These are phyloP conservation scores for Nepenthes gracilis DNA, from an alignment of 148 eudicot species.

Conservation along the genomic window DNA sequence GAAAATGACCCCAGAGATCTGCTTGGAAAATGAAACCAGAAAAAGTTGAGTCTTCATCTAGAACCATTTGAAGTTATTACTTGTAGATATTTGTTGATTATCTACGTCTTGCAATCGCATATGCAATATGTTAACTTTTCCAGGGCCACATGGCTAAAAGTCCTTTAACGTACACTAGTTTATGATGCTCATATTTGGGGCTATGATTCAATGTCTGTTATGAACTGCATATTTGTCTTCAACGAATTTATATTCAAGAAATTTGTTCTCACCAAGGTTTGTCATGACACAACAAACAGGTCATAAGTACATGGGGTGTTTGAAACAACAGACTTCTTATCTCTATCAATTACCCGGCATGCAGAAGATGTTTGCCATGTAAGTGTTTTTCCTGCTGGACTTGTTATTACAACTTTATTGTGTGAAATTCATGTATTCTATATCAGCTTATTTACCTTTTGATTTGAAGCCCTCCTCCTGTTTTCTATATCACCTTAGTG, in stretches of 20 bases:
- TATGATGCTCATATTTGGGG: no score
- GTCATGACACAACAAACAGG: neutral
- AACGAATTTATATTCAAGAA: neutral
- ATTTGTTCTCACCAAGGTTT: slow-evolving; percentile 24
- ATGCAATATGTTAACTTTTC: no score
- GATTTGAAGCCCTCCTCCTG: neutral
- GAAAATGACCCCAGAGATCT: no score
- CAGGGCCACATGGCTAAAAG: no score
- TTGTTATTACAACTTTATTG: neutral
- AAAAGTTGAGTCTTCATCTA: no score
- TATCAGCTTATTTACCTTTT: neutral
- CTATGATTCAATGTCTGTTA: no score
- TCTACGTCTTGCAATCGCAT: no score
- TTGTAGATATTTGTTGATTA: no score
- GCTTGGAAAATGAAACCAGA: no score
- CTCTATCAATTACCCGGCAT: slow-evolving; percentile 74
- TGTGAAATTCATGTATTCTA: neutral
- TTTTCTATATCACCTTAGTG: neutral
- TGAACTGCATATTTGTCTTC: neutral
- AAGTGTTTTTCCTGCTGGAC: slow-evolving; percentile 3
- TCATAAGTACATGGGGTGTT: slow-evolving; percentile 85
- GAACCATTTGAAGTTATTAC: no score
- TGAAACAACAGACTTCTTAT: slow-evolving; percentile 85
- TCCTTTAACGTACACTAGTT: no score
- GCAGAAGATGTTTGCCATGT: slow-evolving; percentile 96